Evolutionary conservation across 148 eudicot species (phyloP).

Genomic region (Limonium bicolor): DNA sequence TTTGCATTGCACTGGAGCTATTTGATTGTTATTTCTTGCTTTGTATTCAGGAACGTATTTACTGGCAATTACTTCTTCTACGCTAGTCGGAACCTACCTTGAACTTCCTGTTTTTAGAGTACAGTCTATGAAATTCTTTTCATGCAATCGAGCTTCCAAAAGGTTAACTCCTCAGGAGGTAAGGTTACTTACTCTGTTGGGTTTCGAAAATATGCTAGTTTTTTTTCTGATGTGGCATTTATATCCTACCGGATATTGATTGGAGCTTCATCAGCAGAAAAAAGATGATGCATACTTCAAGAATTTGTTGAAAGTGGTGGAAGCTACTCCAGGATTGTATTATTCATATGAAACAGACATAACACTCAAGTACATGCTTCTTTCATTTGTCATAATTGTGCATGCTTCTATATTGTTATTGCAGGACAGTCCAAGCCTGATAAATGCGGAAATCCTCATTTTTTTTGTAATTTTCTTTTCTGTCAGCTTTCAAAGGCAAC

Average conservation of each 20-base stretch:
- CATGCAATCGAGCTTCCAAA: conserved; percentile 50
- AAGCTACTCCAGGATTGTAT: conserved; percentile 89
- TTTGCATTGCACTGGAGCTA: background rate
- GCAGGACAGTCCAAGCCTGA: too few species aligned
- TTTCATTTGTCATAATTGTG: too few species aligned
- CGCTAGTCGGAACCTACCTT: conserved; percentile 78
- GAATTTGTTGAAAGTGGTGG: conserved; percentile 68
- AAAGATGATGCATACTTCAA: conserved; percentile 80
- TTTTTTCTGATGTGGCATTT: background rate
- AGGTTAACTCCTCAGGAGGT: conserved; percentile 51
- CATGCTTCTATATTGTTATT: too few species aligned
- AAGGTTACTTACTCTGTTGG: conserved; percentile 8
- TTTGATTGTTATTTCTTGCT: background rate
- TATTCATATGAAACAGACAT: conserved; percentile 92
- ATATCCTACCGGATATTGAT: background rate
- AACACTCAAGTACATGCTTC: conserved; percentile 55
- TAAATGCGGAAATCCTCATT: too few species aligned
- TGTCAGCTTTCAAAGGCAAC: conserved; percentile 74
- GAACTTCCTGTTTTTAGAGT: conserved; percentile 75
- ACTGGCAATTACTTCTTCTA: conserved; percentile 63
- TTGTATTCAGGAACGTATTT: conserved; percentile 48
- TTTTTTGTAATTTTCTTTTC: too few species aligned
- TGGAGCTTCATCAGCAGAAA: conserved; percentile 40
- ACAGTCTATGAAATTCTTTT: conserved; percentile 70
- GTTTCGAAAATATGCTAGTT: background rate